A percentile compares a stretch with the other conserved stretches of the same genome.
Conservation (phyloP, 1,284 basidiomycete genomes). For the Spongispora temasekensis region DNA sequence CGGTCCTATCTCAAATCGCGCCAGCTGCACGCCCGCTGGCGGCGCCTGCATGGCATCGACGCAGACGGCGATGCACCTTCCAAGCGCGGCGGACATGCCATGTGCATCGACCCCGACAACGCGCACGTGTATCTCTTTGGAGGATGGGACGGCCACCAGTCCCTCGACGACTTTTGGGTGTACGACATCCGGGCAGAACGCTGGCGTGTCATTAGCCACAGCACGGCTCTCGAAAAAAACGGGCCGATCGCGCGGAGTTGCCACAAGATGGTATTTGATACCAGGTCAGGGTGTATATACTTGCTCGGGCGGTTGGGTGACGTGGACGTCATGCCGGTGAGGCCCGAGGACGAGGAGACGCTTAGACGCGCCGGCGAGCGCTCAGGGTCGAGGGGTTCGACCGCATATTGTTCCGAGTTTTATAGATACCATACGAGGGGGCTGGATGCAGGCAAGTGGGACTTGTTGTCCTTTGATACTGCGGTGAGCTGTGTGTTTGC, state of each 20-base stretch:
- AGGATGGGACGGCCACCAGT: conserved; percentile 76
- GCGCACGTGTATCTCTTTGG: conserved; percentile 77
- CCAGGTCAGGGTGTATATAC: conserved; percentile 71
- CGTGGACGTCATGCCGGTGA: conserved; percentile 40
- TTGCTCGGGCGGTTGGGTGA: conserved; percentile 66
- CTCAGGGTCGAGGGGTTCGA: conserved; percentile 13
- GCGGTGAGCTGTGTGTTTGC: conserved; percentile 46
- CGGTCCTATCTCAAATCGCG: conserved; percentile 56
- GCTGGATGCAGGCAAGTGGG: conserved; percentile 63
- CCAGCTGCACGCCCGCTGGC: conserved; percentile 61
- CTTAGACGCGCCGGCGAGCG: conserved; percentile 27
- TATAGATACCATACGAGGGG: conserved; percentile 70
- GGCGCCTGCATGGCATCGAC: conserved; percentile 53
- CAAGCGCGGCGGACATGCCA: conserved; percentile 76
- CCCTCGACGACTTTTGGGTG: conserved; percentile 80
- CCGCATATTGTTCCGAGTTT: conserved; percentile 59
- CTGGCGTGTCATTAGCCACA: conserved; percentile 65
- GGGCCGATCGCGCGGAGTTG: conserved; percentile 76
- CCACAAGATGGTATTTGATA: conserved; percentile 83
- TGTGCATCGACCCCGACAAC: conserved; percentile 73
- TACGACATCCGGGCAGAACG: conserved; percentile 63
- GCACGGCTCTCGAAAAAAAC: conserved; percentile 56
- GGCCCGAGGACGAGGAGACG: conserved; percentile 28
- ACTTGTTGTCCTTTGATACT: conserved; percentile 62
- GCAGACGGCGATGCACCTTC: conserved; percentile 64